These are phyloP conservation scores for Kregervanrija fluxuum DNA, from an alignment of 805 yeast species.

Conservation along the genomic window DNA sequence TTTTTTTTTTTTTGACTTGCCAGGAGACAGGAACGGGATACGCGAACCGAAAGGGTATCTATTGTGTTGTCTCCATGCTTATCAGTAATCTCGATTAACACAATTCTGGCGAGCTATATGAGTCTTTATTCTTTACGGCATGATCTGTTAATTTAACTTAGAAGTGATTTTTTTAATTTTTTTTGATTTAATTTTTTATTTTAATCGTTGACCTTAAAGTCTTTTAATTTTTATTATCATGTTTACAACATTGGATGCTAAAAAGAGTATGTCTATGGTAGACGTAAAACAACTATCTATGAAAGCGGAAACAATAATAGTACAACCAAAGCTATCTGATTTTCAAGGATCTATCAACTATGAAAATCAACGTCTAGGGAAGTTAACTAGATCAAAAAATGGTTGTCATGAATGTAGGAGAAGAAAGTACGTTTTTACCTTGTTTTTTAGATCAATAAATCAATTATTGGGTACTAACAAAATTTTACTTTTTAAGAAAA, in stretches of 20 bases:
- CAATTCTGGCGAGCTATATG: too few species aligned
- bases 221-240: neutral
- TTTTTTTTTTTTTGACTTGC: too few species aligned
- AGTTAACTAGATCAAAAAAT: slow-evolving; percentile 10
- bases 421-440: slow-evolving; percentile 9
- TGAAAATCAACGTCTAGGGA: slow-evolving; percentile 10
- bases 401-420: slow-evolving; percentile 16
- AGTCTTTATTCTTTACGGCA: too few species aligned
- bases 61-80: too few species aligned
- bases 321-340: neutral
- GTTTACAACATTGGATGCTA: slow-evolving; percentile 12
- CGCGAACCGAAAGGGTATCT: too few species aligned
- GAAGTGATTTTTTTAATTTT: too few species aligned
- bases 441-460: neutral
- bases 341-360: slow-evolving; percentile 6
- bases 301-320: neutral
- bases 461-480: slow-evolving; percentile 1
- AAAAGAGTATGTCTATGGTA: slow-evolving; percentile 2
- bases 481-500: slow-evolving; percentile 22
- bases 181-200: too few species aligned
- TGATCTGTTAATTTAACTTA: too few species aligned
- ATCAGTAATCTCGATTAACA: too few species aligned
- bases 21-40: too few species aligned
- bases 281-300: slow-evolving; percentile 2
- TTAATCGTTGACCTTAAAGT: too few species aligned